Percentiles rank a stretch among this genome's conserved stretches.
These are phyloP conservation scores for Metschnikowia sp. DNA, from an alignment of 805 yeast genomes.

Conservation along the genomic window DNA sequence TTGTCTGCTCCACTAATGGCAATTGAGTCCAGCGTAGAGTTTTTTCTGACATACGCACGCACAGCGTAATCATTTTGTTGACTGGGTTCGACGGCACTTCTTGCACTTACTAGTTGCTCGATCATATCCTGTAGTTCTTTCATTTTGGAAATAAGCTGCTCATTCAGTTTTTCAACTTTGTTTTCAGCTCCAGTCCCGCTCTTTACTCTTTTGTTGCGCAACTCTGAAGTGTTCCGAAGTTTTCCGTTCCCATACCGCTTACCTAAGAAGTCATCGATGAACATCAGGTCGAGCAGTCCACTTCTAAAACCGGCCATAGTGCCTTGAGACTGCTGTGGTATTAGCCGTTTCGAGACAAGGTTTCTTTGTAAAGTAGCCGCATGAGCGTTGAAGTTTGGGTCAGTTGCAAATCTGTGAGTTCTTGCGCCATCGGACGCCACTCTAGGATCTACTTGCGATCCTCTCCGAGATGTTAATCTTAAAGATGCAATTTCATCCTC, in stretches of 20 bases:
- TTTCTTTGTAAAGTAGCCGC: not conserved
- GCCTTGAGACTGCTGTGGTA: slow-evolving; percentile 30
- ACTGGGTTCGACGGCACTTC: not conserved
- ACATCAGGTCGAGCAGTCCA: slow-evolving; percentile 38
- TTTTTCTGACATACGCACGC: slow-evolving; percentile 1
- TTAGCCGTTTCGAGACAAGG: slow-evolving; percentile 7
- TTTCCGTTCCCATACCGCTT: slow-evolving; percentile 23
- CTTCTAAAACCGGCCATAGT: slow-evolving; percentile 35
- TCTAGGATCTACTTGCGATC: slow-evolving; percentile 20
- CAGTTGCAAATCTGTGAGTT: slow-evolving; percentile 3
- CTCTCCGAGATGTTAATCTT: slow-evolving; percentile 24
- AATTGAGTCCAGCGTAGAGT: no score
- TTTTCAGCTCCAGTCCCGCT: not conserved
- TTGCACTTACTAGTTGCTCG: not conserved
- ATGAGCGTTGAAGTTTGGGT: not conserved
- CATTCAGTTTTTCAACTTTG: not conserved
- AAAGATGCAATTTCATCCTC: slow-evolving; percentile 26
- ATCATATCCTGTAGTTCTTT: slow-evolving; percentile 5
- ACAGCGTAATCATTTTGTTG: slow-evolving; percentile 5
- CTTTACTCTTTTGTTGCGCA: slow-evolving; percentile 2
- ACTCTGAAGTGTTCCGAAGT: slow-evolving; percentile 4
- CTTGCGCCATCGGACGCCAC: slow-evolving; percentile 4
- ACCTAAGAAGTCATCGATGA: slow-evolving; percentile 32
- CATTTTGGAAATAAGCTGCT: slow-evolving; percentile 9
- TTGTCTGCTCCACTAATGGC: no score